phyloP scores from a whole-genome alignment of 2,329 filamentous ascomycete species.

The Beauveria sp. region DNA sequence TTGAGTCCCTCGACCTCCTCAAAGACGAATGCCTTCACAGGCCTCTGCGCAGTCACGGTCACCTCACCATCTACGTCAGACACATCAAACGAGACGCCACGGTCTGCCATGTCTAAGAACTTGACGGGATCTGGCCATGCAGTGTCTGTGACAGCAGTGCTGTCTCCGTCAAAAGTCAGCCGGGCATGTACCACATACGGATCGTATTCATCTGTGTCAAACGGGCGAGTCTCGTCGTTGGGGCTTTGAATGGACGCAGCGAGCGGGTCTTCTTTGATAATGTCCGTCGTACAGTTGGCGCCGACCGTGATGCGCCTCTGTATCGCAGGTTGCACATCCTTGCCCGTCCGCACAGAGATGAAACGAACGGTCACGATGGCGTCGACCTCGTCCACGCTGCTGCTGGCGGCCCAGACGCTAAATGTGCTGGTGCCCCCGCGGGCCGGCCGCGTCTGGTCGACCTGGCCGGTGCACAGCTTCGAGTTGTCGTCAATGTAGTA shows the following conservation, averaged over 20 bases:
- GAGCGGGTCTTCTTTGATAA: slow-evolving; percentile 19
- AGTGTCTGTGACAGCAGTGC: slow-evolving; percentile 37
- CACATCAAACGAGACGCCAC: slow-evolving; percentile 28
- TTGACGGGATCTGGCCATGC: slow-evolving; percentile 58
- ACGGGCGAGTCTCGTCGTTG: slow-evolving; percentile 15
- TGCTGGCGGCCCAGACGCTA: slow-evolving; percentile 37
- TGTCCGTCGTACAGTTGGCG: slow-evolving; percentile 32
- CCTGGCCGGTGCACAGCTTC: slow-evolving; percentile 26
- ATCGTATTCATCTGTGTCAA: slow-evolving; percentile 29
- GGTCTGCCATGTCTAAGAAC: slow-evolving; percentile 43
- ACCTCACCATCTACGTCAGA: slow-evolving; percentile 20
- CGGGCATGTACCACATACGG: slow-evolving; percentile 41
- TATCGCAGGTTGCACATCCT: slow-evolving; percentile 23
- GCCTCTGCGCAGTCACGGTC: slow-evolving; percentile 30
- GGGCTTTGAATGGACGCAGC: slow-evolving; percentile 7
- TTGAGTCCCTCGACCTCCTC: slow-evolving; percentile 36
- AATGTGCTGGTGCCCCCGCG: slow-evolving; percentile 27
- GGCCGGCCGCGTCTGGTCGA: slow-evolving; percentile 30
- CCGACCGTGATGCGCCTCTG: slow-evolving; percentile 18
- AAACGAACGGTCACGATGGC: slow-evolving; percentile 27
- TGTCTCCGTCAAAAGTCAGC: slow-evolving; percentile 27
- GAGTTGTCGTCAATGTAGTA: slow-evolving; percentile 15
- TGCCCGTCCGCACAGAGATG: slow-evolving; percentile 33
- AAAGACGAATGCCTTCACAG: slow-evolving; percentile 50
- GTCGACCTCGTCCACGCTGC: slow-evolving; percentile 16